Base-by-base conservation (phyloP, 2,329 filamentous ascomycete species). In the Alternaria rosae region DNA sequence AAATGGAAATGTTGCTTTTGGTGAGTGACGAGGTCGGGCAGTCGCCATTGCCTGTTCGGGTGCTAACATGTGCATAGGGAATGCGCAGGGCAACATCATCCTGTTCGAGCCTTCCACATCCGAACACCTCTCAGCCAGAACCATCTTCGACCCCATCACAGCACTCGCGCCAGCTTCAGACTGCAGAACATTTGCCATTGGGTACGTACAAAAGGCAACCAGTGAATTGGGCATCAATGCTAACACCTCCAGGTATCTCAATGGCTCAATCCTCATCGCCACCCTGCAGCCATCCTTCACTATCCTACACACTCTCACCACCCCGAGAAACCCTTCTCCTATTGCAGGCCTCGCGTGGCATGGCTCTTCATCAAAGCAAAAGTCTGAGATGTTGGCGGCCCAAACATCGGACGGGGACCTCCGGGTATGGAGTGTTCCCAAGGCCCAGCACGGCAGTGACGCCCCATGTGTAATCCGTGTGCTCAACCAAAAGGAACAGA, bases 1-100 rank as follows among this genome's bases (percentile, higher is more conserved):
- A 45, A 97, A 97, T 81, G 95, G 95, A 57, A 97, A 97, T 81
- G 90, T 99, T 69, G 94, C 93, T 38, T 98, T 98, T 84, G 95
- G 94, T 97, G 85, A 79, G 89, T 70, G n/a, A 30, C 32, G 17
- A 26, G n/a, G 21, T 15, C 23, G 7, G 43, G 35, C 30, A 56
- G 21, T 44, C 48, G 57, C 59, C 21, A 45, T 54, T 62, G 60
- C 58, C 52, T 13, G 51, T 25, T 48, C 23, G n/a, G 32, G 41
- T 58, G 54, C 66, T 71, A 58, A 71, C 58, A 43, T 43, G 41
- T 25, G 47, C 30, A 59, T 59, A 98, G 94, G 95, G 59, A 97
- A 97, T 76, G 87, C 89, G 8, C 92, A 97, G 79, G 95, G 95
- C 70, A 95, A 93, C 75, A 90, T 99, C 55, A 96, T 97, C 65